Evolutionary conservation across 1,139 yeast genomes (phyloP).

Genomic region (Geotrichum klebahnii): DNA sequence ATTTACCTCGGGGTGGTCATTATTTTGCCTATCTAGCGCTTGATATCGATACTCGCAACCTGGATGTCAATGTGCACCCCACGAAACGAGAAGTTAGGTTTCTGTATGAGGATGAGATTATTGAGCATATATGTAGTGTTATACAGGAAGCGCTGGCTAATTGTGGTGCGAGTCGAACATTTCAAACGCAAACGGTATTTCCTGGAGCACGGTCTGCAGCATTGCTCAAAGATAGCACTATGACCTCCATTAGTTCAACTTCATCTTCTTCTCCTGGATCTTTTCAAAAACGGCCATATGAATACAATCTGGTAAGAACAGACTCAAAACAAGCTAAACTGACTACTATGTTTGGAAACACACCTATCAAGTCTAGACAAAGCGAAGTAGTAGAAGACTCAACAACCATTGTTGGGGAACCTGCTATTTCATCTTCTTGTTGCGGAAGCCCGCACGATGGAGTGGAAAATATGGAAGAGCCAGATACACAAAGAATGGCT

Average conservation of each 20-base stretch:
- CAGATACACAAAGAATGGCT: neutral
- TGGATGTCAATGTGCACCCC: constrained; percentile 95
- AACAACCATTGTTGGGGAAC: neutral
- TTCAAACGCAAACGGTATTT: constrained; percentile 58
- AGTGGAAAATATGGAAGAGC: neutral
- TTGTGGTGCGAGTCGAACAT: constrained; percentile 68
- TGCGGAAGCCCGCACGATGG: neutral
- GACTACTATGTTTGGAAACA: constrained; percentile 42
- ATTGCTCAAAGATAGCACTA: no score
- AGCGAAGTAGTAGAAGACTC: neutral
- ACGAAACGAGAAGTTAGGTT: constrained; percentile 91
- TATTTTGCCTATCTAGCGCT: constrained; percentile 76
- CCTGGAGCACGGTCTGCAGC: constrained; percentile 11
- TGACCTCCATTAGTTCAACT: no score
- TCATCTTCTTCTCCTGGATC: constrained; percentile 13
- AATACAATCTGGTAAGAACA: constrained; percentile 49
- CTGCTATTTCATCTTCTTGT: neutral
- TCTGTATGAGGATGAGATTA: constrained; percentile 78
- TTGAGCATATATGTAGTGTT: constrained; percentile 52
- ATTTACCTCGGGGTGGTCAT: constrained; percentile 73
- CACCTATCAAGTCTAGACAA: neutral
- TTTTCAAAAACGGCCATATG: constrained; percentile 32
- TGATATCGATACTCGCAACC: constrained; percentile 57
- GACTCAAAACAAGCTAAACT: constrained; percentile 66
- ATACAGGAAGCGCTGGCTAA: constrained; percentile 52